These are phyloP conservation scores for Podila clonocystis DNA, from an alignment of 192 early-diverging fungal genomes.

Conservation along the genomic window DNA sequence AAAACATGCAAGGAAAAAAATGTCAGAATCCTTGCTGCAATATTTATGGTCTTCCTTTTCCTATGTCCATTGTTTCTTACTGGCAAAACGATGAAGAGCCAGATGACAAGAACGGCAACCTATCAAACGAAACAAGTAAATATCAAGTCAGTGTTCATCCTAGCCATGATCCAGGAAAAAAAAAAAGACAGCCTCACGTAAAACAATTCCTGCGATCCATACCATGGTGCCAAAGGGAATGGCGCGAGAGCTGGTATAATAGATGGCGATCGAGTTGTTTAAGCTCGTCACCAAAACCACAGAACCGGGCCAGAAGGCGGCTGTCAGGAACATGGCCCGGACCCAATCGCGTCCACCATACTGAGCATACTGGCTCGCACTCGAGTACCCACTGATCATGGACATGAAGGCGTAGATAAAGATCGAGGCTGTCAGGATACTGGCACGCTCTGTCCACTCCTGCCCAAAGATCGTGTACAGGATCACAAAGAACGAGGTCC, in stretches of 20 bases:
- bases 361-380: constrained; percentile 70
- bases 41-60: not conserved
- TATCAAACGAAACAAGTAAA: constrained; percentile 17
- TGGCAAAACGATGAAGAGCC: constrained; percentile 76
- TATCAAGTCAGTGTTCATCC: not conserved
- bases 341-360: constrained; percentile 81
- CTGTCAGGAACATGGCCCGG: constrained; percentile 69
- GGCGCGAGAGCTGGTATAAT: constrained; percentile 76
- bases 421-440: constrained; percentile 80
- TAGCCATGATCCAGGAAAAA: not conserved
- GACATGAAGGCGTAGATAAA: constrained; percentile 84
- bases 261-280: constrained; percentile 79
- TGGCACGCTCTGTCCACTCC: constrained; percentile 72
- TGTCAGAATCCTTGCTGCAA: not conserved
- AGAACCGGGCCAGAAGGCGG: constrained; percentile 73
- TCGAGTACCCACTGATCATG: constrained; percentile 72
- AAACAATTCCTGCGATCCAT: not conserved
- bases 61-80: not conserved
- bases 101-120: constrained; percentile 75
- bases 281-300: constrained; percentile 62
- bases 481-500: constrained; percentile 61
- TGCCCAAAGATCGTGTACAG: constrained; percentile 67
- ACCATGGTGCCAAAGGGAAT: constrained; percentile 83
- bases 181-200: not conserved
- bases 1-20: not conserved